Evolutionary conservation across 371 early-diverging fungal species (phyloP), one percentile per base, ranked within the genome.

Genomic region (Rhizopus stolonifer): DNA sequence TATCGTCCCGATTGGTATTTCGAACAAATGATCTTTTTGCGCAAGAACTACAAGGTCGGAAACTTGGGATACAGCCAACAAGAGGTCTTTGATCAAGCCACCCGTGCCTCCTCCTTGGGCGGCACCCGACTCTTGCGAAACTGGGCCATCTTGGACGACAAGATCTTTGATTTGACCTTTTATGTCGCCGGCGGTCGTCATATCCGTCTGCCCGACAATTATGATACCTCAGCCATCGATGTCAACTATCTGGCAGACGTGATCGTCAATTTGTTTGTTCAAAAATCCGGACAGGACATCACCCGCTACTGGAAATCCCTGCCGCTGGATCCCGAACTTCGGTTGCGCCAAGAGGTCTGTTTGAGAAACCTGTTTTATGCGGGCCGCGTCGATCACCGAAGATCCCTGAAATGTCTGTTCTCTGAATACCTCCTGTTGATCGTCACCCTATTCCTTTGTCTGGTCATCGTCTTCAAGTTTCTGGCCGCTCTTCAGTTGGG

Each of bases 401-500:
- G 89, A 29, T 79, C 90, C 3, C 66, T 84, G 18, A 79, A 80
- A 19, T 98, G 98, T 73, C 79, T 83, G 58, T 89, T 96, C 68
- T 84, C 92, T 43, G 93, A 95, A 69, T 94, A 91, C 60, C 79
- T 96, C 47, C 69, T 96, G 39, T 69, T 96, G 42, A 81, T 85
- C 2, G 79, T 84, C 24, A 89, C 96, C n/a, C 80, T 80, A 72
- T 83, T 21, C 10, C 67, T 82, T 39, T 56, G 95, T 33, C 79
- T 98, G 67, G 86, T 89, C 19, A 60, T 84, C 52, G 88, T 94
- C 15, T 81, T 96, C 76, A 96, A 96, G 76, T 94, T 93, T 53
- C 74, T 96, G 61, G 89, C 94, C 7, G 95, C 96, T 2, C 69
- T 95, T 65, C 94, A 91, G 56, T 81, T 95, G 46, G 90, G 92